Conservation (phyloP, 345 rosid genomes). For the Conringia planisiliqua region DNA sequence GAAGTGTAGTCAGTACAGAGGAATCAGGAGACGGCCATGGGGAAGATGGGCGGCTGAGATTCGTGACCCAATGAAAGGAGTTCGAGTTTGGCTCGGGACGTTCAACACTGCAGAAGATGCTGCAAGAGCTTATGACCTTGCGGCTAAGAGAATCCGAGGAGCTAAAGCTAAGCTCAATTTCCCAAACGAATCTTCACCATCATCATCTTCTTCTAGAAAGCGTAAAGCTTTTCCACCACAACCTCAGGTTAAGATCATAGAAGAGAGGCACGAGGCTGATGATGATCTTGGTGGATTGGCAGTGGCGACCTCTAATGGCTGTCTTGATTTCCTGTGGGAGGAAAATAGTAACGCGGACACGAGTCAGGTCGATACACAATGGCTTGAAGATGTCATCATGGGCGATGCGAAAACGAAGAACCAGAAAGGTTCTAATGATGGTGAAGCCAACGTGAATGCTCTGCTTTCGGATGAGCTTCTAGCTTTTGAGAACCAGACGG, state of each 20-base stretch:
- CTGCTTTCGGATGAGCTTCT: conserved; percentile 30
- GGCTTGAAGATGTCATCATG: conserved; percentile 23
- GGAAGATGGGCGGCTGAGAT: conserved; percentile 98
- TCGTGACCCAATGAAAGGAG: conserved; percentile 77
- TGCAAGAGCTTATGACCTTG: conserved; percentile 79
- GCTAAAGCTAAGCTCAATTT: conserved; percentile 92
- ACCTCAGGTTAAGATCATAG: not conserved
- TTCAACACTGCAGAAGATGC: conserved; percentile 80
- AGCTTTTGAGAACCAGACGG: conserved; percentile 32
- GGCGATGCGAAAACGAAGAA: conserved; percentile 11
- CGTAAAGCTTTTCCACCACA: not conserved
- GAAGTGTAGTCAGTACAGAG: conserved; percentile 56
- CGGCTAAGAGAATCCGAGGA: conserved; percentile 88
- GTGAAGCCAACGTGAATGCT: conserved; percentile 4
- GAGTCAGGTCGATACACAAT: conserved; percentile 14
- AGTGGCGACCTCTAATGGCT: not conserved
- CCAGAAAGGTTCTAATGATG: not conserved
- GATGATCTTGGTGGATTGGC: not conserved
- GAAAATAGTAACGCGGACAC: conserved; percentile 2
- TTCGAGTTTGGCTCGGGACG: conserved; percentile 92
- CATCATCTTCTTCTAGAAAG: not conserved
- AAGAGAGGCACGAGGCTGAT: not conserved
- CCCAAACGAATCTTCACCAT: conserved; percentile 14
- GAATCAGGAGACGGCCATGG: conserved; percentile 88
- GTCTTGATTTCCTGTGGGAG: conserved; percentile 26